Conservation (phyloP, 169 alveolate genomes). For the Plasmodium falciparum region DNA sequence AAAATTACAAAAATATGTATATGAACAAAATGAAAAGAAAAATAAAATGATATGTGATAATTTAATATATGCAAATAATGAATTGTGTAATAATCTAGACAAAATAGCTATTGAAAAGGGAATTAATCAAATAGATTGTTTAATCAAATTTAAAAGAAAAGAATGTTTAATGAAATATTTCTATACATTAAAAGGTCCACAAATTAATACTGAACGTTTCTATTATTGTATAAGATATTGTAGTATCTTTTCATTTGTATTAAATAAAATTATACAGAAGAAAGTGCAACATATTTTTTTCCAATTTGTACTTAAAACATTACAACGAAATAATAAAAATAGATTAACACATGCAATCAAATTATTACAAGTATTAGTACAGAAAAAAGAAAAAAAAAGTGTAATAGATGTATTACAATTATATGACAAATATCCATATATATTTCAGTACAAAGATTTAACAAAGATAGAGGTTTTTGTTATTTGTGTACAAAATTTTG, state of each 20-base stretch:
- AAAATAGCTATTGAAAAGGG: slow-evolving; percentile 47
- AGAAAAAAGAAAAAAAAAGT: slow-evolving; percentile 9
- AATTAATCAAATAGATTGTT: slow-evolving; percentile 23
- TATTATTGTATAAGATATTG: slow-evolving; percentile 25
- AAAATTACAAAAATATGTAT: slow-evolving; percentile 43
- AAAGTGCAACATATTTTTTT: slow-evolving; percentile 30
- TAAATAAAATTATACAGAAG: slow-evolving; percentile 34
- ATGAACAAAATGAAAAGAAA: slow-evolving; percentile 20
- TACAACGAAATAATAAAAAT: slow-evolving; percentile 42
- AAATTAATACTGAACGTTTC: slow-evolving; percentile 3
- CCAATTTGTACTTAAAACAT: slow-evolving; percentile 26
- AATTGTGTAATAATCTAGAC: slow-evolving; percentile 37
- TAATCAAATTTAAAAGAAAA: slow-evolving; percentile 34
- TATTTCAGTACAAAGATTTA: slow-evolving; percentile 32
- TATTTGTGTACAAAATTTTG: slow-evolving; percentile 14
- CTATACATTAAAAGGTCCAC: slow-evolving; percentile 56
- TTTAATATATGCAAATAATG: slow-evolving; percentile 51
- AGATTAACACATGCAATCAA: slow-evolving; percentile 28
- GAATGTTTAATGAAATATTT: slow-evolving; percentile 34
- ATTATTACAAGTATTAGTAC: slow-evolving; percentile 3
- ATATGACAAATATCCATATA: slow-evolving; percentile 36
- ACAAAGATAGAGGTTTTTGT: slow-evolving; percentile 44
- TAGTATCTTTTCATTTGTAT: slow-evolving; percentile 25
- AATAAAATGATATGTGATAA: slow-evolving; percentile 25
- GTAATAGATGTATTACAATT: slow-evolving; percentile 5